Evolutionary conservation across 2,329 filamentous ascomycete genomes (phyloP), one percentile per base, ranked within the genome.

Genomic region (Neocatenulostroma microsporum): DNA sequence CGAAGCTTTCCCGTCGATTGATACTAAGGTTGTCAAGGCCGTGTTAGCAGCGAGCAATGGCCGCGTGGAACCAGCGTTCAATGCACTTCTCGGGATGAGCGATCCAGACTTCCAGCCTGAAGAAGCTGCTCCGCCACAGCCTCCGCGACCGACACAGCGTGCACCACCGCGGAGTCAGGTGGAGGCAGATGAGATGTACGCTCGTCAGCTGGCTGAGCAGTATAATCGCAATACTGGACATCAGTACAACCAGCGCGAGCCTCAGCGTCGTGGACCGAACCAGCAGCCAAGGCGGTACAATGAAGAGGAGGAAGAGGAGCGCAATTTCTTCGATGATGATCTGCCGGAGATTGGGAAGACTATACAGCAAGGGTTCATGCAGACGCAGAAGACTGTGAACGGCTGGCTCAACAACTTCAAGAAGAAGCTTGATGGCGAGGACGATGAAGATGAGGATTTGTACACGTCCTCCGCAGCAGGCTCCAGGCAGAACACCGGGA

Each of bases 281-380:
- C 49, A 70, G 54, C 65, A 68, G 50, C 62, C 68, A 40, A 72
- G 76, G 45, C 61, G 69, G 43, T 69, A 63, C 26, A 54, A 62
- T 13, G 63, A 69, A 26, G 50, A 53, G 6, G 78, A 78, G 11
- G 80, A 85, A 33, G 76, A 75, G 31, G 86, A 94, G 52, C 82
- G 82, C 55, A 95, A 78, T 67, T 98, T 98, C 62, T 77, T 96
- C 50, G 91, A 98, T 52, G 91, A 98, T 53, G 91, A 98, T 50
- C 74, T 98, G 11, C 89, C 91, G 1, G 79, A 89, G 33, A 95
- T 98, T 56, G 81, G 80, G 48, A 86, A 94, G 58, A 95, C 93
- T 55, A 75, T 98, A 50, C 82, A 82, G 57, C 93, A 96, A 65
- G 91, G 91, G 3, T 98, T 98, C 64, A 56, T 87, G 37, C 88